Conservation (phyloP, 2,329 filamentous ascomycete species). For the Gaeumannomyces tritici region DNA sequence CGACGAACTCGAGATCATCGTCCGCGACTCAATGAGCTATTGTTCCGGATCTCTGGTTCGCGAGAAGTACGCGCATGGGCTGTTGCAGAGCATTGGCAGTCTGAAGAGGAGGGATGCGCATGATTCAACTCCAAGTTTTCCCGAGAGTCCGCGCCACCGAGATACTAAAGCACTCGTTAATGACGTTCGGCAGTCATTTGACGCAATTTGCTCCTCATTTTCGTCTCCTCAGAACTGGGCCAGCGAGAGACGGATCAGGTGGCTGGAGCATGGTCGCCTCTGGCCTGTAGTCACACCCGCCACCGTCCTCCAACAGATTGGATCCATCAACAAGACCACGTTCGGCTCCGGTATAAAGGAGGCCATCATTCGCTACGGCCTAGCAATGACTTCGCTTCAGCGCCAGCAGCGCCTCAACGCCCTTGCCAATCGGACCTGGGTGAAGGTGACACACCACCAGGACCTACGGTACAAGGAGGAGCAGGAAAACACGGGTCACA, state of each 20-base stretch:
- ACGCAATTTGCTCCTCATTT: neutral
- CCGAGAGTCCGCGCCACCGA: neutral
- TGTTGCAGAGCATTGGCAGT: slow-evolving; percentile 8
- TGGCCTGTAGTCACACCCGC: slow-evolving; percentile 35
- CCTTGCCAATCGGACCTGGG: neutral
- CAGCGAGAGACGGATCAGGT: slow-evolving; percentile 12
- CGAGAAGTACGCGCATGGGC: neutral
- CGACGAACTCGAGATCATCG: neutral
- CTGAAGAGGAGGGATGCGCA: neutral
- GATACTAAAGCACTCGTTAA: neutral
- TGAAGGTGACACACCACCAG: slow-evolving; percentile 17
- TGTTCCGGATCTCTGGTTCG: neutral
- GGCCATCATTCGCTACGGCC: slow-evolving; percentile 29
- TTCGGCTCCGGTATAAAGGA: slow-evolving; percentile 27
- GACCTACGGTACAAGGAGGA: slow-evolving; percentile 29
- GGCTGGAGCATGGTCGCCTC: slow-evolving; percentile 30
- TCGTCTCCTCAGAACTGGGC: neutral
- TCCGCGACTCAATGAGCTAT: neutral
- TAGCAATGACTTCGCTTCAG: slow-evolving; percentile 34
- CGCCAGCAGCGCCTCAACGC: slow-evolving; percentile 29
- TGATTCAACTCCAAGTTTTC: neutral
- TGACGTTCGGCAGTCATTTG: neutral
- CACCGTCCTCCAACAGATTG: slow-evolving; percentile 36
- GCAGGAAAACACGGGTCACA: slow-evolving; percentile 35
- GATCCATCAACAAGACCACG: slow-evolving; percentile 15